Evolutionary conservation across 1,284 basidiomycete genomes (phyloP).

Genomic region (Thecaphora thlaspeos): DNA sequence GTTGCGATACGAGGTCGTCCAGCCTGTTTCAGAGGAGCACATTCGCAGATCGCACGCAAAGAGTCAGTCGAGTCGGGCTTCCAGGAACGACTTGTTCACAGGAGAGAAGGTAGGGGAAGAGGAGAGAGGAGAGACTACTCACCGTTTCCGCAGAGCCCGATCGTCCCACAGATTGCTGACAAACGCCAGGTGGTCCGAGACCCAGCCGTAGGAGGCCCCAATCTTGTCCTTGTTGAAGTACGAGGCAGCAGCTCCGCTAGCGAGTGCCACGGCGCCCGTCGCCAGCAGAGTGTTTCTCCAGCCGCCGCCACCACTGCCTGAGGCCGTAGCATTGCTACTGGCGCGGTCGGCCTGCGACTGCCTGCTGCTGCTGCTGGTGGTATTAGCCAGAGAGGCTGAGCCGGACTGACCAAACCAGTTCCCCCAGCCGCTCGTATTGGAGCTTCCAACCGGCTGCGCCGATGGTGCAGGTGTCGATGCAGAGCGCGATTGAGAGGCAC

Average conservation of each 20-base stretch:
- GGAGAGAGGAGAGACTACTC: neutral
- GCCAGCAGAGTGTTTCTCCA: constrained; percentile 60
- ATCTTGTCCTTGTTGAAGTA: constrained; percentile 68
- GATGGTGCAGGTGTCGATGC: constrained; percentile 20
- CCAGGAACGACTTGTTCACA: neutral
- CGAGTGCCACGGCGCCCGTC: constrained; percentile 63
- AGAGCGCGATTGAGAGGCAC: constrained; percentile 2
- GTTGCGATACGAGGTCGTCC: constrained; percentile 23
- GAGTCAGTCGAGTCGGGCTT: too few species aligned
- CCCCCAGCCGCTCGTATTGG: too few species aligned
- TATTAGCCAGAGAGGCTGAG: too few species aligned
- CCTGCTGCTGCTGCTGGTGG: constrained; percentile 11
- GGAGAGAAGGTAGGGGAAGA: neutral
- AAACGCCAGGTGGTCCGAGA: constrained; percentile 85
- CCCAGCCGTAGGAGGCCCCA: constrained; percentile 62
- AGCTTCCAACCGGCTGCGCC: too few species aligned
- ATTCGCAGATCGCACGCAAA: too few species aligned
- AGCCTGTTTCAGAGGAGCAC: constrained; percentile 10
- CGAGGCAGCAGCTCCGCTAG: constrained; percentile 75
- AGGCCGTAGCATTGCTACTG: constrained; percentile 4
- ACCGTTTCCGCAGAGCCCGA: constrained; percentile 65
- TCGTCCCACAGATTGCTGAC: constrained; percentile 85
- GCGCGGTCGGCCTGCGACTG: constrained; percentile 16
- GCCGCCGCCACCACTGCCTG: constrained; percentile 7
- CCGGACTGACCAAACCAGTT: too few species aligned